These are phyloP conservation scores for Epichloe elymi DNA, from an alignment of 2,329 filamentous ascomycete genomes.

Conservation along the genomic window DNA sequence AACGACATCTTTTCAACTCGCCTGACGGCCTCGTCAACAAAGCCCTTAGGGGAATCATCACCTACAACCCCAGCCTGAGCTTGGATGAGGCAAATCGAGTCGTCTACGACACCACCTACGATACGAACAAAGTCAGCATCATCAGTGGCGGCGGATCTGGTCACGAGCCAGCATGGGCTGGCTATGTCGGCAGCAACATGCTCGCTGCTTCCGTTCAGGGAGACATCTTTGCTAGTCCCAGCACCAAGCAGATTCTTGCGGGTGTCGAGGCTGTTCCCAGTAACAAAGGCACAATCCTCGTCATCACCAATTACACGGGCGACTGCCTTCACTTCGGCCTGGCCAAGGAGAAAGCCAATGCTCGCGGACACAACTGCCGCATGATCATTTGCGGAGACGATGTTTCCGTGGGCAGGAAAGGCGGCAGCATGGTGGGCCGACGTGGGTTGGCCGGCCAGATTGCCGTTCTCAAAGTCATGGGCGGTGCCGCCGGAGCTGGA, in stretches of 20 bases:
- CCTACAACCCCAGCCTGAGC: conserved; percentile 38
- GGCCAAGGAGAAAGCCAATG: conserved; percentile 43
- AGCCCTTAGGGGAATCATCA: conserved; percentile 34
- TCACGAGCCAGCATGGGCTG: conserved; percentile 50
- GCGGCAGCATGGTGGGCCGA: conserved; percentile 44
- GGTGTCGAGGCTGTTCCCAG: conserved; percentile 43
- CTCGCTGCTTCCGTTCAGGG: conserved; percentile 48
- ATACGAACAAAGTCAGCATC: conserved; percentile 32
- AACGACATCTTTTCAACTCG: conserved; percentile 38
- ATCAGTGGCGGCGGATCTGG: conserved; percentile 44
- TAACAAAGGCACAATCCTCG: conserved; percentile 41
- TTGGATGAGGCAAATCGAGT: conserved; percentile 38
- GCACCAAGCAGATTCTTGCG: conserved; percentile 48
- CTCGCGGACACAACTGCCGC: conserved; percentile 37
- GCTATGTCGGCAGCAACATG: conserved; percentile 49
- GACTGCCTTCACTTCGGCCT: conserved; percentile 50
- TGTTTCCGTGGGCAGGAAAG: conserved; percentile 46
- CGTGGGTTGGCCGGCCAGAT: conserved; percentile 50
- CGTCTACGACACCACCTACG: conserved; percentile 33
- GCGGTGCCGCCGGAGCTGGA: conserved; percentile 34
- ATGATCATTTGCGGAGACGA: conserved; percentile 53
- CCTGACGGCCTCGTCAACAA: conserved; percentile 41
- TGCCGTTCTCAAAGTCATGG: conserved; percentile 44
- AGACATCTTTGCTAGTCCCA: conserved; percentile 51
- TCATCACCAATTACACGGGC: conserved; percentile 53